Evolutionary conservation across 78 protist genomes (phyloP).

Genomic region (Dictyostelium citrinum): DNA sequence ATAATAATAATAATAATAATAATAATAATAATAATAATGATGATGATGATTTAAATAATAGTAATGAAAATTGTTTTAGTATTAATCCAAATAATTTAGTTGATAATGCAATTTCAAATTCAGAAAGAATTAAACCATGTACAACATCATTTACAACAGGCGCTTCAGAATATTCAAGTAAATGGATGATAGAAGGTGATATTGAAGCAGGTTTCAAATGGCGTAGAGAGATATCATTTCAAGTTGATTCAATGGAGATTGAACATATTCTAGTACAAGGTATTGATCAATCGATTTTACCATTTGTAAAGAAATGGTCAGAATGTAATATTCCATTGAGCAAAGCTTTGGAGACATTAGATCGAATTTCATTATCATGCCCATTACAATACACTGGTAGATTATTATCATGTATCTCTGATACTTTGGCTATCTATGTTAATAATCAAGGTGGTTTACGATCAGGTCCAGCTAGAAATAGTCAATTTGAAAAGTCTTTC

Average conservation of each 20-base stretch:
- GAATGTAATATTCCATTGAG: slow-evolving; percentile 2
- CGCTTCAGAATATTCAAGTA: background rate
- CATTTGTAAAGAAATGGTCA: slow-evolving; percentile 39
- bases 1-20: background rate
- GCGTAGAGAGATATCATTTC: slow-evolving; percentile 12
- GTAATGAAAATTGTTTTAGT: background rate
- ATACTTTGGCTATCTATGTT: slow-evolving; percentile 7
- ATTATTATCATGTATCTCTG: slow-evolving; percentile 30
- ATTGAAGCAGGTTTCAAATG: slow-evolving; percentile 26
- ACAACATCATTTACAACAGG: background rate
- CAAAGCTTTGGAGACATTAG: slow-evolving; percentile 2
- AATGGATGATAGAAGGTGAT: slow-evolving; percentile 52
- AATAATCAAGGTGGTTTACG: slow-evolving; percentile 54
- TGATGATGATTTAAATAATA: background rate
- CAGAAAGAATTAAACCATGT: background rate
- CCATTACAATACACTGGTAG: slow-evolving; percentile 18
- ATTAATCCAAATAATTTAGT: background rate
- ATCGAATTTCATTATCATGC: slow-evolving; percentile 15
- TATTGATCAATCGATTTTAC: background rate
- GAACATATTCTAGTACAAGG: slow-evolving; percentile 6
- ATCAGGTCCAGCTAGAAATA: slow-evolving; percentile 39
- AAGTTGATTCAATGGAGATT: slow-evolving; percentile 18
- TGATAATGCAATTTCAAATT: background rate
- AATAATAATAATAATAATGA: too few relatives aligned
- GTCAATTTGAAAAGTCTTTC: background rate